Base-by-base conservation (phyloP, 163 green algal species). In the Chlorella variabilis region DNA sequence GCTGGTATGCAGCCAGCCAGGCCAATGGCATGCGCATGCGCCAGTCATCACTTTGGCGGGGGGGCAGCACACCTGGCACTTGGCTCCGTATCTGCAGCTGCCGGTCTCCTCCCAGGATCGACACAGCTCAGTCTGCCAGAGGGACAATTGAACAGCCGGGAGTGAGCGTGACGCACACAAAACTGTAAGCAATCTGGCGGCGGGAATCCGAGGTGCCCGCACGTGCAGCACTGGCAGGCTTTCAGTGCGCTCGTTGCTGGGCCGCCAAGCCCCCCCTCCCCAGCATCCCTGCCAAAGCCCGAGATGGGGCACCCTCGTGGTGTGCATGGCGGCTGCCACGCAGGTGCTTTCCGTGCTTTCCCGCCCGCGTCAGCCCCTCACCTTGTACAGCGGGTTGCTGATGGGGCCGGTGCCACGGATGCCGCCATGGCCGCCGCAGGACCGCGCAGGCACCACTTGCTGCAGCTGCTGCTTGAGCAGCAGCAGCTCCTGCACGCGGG, bases 101-200 rank as follows among this genome's bases (percentile, higher is more conserved):
- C 94, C 94, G 11, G 80, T 89, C 75, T 97, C 91, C 48, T 92
- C 76, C 94, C 94, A 98, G 33, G 90, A 91, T 39, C 93, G 91
- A 82, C 94, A 98, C 65, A 97, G 88, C 88, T 98, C 94, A 48
- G 94, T 98, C 93, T 98, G 88, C 80, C 89, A 7, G 51, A 27
- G 29, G 68, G 29, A 41, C 41, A n/a, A n/a, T 41, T 2, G n/a
- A n/a, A 20, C 17, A 51, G 63, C 36, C 20, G 34, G 27, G 36
- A 7, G 21, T n/a, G n/a, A n/a, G n/a, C n/a, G n/a, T n/a, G n/a
- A n/a, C n/a, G n/a, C n/a, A n/a, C n/a, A n/a, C n/a, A n/a, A n/a
- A n/a, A n/a, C n/a, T n/a, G n/a, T 58, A 58, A 21, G 67, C 49
- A 62, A 39, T 27, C n/a, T 20, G 77, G 45, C 45, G 15, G 45